Evolutionary conservation across 2,329 filamentous ascomycete species (phyloP), one percentile per base, ranked within the genome.

Genomic region (Bipolaris oryzae): DNA sequence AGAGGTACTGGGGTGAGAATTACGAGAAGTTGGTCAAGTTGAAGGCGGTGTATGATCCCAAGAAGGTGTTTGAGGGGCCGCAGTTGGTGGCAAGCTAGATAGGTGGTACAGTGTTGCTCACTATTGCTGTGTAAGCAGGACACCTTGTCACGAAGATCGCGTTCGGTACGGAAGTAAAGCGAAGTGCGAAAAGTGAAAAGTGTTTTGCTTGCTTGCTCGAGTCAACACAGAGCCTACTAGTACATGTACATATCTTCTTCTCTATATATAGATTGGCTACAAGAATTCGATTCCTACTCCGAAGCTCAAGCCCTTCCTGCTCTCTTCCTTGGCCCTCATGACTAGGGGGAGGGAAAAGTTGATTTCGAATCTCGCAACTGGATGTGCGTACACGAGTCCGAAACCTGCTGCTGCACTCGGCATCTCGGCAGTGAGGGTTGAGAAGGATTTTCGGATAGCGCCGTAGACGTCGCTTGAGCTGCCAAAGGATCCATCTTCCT

Each of bases 221-320:
- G 28, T 28, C 33, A 31, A 53, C 38, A 47, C 41, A 34, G 39
- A 31, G 38, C 38, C 44, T 57, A 57, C 50, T 48, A 57, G 37
- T 57, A 57, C 49, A 54, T 57, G 28, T 46, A 50, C 46, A 48
- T 18, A 23, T 5, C n/a, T 28, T 23, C 13, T 6, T 39, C 47
- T 31, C 10, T 31, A 21, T 28, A 48, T 16, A 35, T 38, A 25
- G 47, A 39, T 44, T 20, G 25, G 43, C 66, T 89, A 98, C 83
- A 98, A 79, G 75, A 99, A 97, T 79, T 91, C 96, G 72, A 99
- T 92, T 47, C 95, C 95, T 38, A 99, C 91, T n/a, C 95, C 95
- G 69, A 99, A 88, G 75, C 95, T 92, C 62, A 99, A 74, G 1
- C 95, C 95, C 79, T 99, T 99, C 53, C 94, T 86, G 15, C 87